phyloP scores from a whole-genome alignment of 805 yeast species.

The Myxozyma mucilagina region DNA sequence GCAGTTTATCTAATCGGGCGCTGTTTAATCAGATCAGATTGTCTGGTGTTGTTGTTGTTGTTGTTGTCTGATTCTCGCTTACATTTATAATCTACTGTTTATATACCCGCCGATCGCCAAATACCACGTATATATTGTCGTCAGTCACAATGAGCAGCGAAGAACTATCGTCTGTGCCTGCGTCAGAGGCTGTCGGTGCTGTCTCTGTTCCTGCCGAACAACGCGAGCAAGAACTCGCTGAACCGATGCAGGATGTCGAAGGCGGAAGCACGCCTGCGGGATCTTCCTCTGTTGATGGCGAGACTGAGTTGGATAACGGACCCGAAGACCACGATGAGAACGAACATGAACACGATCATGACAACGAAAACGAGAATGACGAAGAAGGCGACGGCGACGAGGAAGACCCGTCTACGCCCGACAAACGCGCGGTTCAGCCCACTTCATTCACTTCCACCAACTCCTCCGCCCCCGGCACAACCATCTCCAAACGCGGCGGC shows the following conservation, averaged over 20 bases:
- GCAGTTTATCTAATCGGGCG: too few relatives aligned
- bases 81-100: too few relatives aligned
- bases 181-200: neutral
- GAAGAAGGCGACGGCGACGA: conserved; percentile 5
- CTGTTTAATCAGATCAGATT: neutral
- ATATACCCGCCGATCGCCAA: too few relatives aligned
- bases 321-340: conserved; percentile 1
- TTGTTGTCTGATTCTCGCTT: too few relatives aligned
- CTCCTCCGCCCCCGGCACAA: neutral
- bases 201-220: neutral
- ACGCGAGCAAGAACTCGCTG: too few relatives aligned
- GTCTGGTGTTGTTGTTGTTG: too few relatives aligned
- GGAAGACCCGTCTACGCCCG: neutral
- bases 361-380: conserved; percentile 6
- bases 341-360: neutral
- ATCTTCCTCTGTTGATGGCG: neutral
- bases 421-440: neutral
- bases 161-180: neutral
- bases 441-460: neutral
- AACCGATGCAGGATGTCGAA: too few relatives aligned
- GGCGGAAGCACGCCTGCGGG: too few relatives aligned
- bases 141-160: too few relatives aligned
- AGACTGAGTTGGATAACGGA: neutral
- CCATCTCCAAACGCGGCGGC: neutral
- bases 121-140: too few relatives aligned